Base-by-base conservation (phyloP, 2,329 filamentous ascomycete genomes). In the Talaromyces sp. region DNA sequence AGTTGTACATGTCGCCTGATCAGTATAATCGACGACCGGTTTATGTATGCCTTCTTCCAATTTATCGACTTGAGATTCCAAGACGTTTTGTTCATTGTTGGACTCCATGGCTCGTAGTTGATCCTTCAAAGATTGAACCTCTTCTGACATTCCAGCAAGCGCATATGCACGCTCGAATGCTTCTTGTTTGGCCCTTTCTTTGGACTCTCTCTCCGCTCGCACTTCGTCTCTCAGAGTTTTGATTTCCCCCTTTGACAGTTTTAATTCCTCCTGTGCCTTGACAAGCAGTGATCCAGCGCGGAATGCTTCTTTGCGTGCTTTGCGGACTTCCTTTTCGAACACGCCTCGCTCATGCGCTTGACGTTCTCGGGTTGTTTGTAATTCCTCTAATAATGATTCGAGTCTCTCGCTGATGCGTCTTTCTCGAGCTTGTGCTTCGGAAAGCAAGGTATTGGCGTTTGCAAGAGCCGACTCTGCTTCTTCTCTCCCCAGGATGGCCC, bases 241-340 rank as follows among this genome's bases (percentile, higher is more conserved):
- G 25, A 81, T 68, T 61, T 80, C 79, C 1, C 64, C 66, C 59
- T 72, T 73, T 5, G 70, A 66, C 21, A 75, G 67, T 50, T 77
- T 77, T 21, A 79, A 61, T 59, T 78, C 75, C 59, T 84, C 81
- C 64, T 84, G 81, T 7, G 77, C 65, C 63, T 83, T 82, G 2
- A 84, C 77, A 25, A 84, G 62, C 2, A 74, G 73, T 1, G 81
- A 82, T 6, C 80, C 79, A 6, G 80, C 78, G 53, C 81, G 82
- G 65, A 83, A 84, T 1, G 81, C 80, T 63, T 84, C 81, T 66
- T 84, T 84, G 17, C 80, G 73, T 40, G 79, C 74, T 53, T 78
- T 78, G 45, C 80, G 73, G 33, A 84, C 75, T 64, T 84, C 82
- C 62, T 83, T 84, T 62, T 84, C 80, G 62, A 82, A 84, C 6